Evolutionary conservation across 2,329 filamentous ascomycete genomes (phyloP), one percentile per base, ranked within the genome.

Genomic region (Beauveria sp.): DNA sequence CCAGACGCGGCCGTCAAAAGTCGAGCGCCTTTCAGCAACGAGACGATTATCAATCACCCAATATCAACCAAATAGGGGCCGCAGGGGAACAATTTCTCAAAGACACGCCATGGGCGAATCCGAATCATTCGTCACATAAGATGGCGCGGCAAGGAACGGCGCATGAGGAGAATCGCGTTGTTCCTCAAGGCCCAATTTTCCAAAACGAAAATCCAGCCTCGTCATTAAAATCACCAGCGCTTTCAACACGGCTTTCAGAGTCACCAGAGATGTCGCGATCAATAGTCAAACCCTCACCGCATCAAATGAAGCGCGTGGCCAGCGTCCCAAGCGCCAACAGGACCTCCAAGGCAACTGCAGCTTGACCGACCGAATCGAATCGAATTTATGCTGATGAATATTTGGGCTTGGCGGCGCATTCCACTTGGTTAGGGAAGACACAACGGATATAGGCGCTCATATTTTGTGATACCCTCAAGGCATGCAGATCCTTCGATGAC

Each of bases 91-190:
- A 93, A 65, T 96, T 95, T 67, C 82, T 96, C 60, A 90, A 96
- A 69, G 88, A 93, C 67, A 96, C 90, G 5, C 89, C 92, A 1
- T 97, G 93, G 93, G 91, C 92, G 42, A 96, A 96, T 70, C 91
- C 92, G 20, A 90, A 93, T 66, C 88, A 91, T 70, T 86, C 88
- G n/a, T 63, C 86, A 10, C 87, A 91, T 70, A 81, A 84, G 64
- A 71, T 77, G 58, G 72, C 76, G 47, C 74, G 77, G 66, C 74
- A 63, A 64, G 74, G 45, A 42, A 64, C 53, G 49, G 50, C 61
- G 49, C 46, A 60, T 5, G 57, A 63, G 20, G 58, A 54, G 28
- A 60, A 18, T 30, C 58, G 58, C 20, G 42, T 34, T 14, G 51
- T 60, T n/a, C 58, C 58, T 20, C 58, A 54, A 18, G 58, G 58